These are phyloP conservation scores for Candida taoyuanica DNA, from an alignment of 805 yeast species.

Conservation along the genomic window DNA sequence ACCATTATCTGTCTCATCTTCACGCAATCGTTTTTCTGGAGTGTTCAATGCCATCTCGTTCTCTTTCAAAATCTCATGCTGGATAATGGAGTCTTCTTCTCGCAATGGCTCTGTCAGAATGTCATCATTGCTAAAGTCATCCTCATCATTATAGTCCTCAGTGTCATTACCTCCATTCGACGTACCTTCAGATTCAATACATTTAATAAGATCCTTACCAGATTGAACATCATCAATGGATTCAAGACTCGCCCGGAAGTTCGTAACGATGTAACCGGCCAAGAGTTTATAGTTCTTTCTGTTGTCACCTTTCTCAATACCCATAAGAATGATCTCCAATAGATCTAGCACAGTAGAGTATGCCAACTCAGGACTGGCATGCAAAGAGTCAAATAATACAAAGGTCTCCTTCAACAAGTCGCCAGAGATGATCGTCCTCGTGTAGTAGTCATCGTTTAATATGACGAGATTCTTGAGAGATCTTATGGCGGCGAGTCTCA, in stretches of 20 bases:
- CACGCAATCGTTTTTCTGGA: constrained; percentile 16
- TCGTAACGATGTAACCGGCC: constrained; percentile 22
- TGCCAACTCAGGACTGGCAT: constrained; percentile 53
- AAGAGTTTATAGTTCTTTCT: constrained; percentile 23
- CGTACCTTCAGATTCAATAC: constrained; percentile 28
- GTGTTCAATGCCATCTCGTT: constrained; percentile 2
- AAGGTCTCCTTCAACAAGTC: constrained; percentile 49
- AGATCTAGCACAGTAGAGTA: constrained; percentile 76
- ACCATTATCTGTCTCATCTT: constrained; percentile 10
- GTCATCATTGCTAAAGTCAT: constrained; percentile 16
- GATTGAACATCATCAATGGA: constrained; percentile 18
- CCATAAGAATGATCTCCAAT: constrained; percentile 40
- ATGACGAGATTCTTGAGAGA: constrained; percentile 60
- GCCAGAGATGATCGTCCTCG: constrained; percentile 50
- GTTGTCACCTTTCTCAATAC: constrained; percentile 20
- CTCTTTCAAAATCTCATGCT: constrained; percentile 10
- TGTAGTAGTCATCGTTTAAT: constrained; percentile 59
- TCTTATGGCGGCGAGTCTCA: constrained; percentile 64
- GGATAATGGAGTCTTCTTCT: constrained; percentile 18
- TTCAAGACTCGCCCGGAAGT: constrained; percentile 27
- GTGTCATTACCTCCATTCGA: constrained; percentile 22
- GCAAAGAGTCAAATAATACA: constrained; percentile 42
- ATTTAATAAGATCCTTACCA: constrained; percentile 21
- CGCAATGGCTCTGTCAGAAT: constrained; percentile 18
- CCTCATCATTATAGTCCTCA: constrained; percentile 13